These are phyloP conservation scores for Entomortierella beljakovae DNA, from an alignment of 192 early-diverging fungal genomes.

Conservation along the genomic window DNA sequence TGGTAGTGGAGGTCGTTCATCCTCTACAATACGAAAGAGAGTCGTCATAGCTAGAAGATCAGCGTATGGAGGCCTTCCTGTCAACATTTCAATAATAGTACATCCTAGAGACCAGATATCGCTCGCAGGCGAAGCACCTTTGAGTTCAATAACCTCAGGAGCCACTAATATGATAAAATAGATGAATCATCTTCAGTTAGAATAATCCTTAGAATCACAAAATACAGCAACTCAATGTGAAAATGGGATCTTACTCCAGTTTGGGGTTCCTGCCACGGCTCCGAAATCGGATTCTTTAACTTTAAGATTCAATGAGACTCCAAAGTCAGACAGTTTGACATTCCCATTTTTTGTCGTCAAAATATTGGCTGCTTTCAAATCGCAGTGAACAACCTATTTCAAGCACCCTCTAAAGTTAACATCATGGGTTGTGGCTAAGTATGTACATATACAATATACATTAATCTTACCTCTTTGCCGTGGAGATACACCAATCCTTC, in stretches of 20 bases:
- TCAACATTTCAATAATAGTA: conserved; percentile 92
- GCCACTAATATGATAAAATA: conserved; percentile 63
- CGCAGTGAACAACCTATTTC: conserved; percentile 86
- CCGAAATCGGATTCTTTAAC: conserved; percentile 74
- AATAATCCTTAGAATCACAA: background rate
- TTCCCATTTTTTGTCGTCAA: conserved; percentile 96
- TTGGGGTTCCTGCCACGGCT: conserved; percentile 83
- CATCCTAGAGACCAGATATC: conserved; percentile 97
- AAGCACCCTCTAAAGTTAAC: too few relatives aligned
- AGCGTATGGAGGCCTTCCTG: conserved; percentile 93
- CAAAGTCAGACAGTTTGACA: conserved; percentile 97
- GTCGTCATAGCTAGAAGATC: conserved; percentile 89
- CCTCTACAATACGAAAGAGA: conserved; percentile 95
- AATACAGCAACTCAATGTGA: background rate
- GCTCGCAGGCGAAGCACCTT: conserved; percentile 87
- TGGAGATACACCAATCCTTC: conserved; percentile 93
- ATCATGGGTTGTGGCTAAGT: too few relatives aligned
- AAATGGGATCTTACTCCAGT: conserved; percentile 70
- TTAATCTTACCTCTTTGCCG: conserved; percentile 71
- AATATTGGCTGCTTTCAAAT: conserved; percentile 97
- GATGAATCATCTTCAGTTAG: background rate
- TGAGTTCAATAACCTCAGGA: conserved; percentile 91
- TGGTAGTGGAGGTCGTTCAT: conserved; percentile 89
- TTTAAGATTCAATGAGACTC: conserved; percentile 89
- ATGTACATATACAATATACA: background rate